phyloP scores from a whole-genome alignment of 805 yeast species.

The Lipomyces spencermartinsiae region DNA sequence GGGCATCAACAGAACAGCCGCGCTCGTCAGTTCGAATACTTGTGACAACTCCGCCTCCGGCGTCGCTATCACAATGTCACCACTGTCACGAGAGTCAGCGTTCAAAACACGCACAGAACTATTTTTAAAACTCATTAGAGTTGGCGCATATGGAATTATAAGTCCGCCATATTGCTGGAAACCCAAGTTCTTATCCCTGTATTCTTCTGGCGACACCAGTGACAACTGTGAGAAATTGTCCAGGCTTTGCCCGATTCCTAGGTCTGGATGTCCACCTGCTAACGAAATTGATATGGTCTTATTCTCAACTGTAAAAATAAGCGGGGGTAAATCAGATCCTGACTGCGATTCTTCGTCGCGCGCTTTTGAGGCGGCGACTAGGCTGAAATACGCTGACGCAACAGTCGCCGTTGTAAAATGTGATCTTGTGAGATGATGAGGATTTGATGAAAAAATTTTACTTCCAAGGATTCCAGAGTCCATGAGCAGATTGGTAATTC shows the following conservation, averaged over 20 bases:
- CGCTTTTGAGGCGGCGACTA: neutral
- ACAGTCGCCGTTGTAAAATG: neutral
- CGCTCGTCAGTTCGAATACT: conserved; percentile 23
- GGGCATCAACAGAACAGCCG: conserved; percentile 16
- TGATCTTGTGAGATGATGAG: neutral
- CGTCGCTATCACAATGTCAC: conserved; percentile 3
- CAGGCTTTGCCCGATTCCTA: conserved; percentile 13
- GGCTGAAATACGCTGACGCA: neutral
- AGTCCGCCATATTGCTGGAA: conserved; percentile 24
- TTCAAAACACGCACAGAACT: conserved; percentile 18
- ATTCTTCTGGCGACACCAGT: conserved; percentile 17
- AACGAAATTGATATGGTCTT: conserved; percentile 6
- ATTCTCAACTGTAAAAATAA: conserved; percentile 12
- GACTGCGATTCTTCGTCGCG: neutral
- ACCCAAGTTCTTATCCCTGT: neutral
- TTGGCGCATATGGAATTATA: conserved; percentile 22
- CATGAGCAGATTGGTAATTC: conserved; percentile 7
- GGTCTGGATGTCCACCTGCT: conserved; percentile 10
- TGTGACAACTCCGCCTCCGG: conserved; percentile 23
- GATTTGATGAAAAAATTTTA: neutral
- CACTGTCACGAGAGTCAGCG: conserved; percentile 1
- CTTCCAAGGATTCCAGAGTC: conserved; percentile 12
- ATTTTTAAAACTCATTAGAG: conserved; percentile 14
- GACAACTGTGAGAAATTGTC: conserved; percentile 17
- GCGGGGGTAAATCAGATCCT: neutral